Conservation (phyloP, 805 yeast genomes). For the Saccharomycopsis sp. region DNA sequence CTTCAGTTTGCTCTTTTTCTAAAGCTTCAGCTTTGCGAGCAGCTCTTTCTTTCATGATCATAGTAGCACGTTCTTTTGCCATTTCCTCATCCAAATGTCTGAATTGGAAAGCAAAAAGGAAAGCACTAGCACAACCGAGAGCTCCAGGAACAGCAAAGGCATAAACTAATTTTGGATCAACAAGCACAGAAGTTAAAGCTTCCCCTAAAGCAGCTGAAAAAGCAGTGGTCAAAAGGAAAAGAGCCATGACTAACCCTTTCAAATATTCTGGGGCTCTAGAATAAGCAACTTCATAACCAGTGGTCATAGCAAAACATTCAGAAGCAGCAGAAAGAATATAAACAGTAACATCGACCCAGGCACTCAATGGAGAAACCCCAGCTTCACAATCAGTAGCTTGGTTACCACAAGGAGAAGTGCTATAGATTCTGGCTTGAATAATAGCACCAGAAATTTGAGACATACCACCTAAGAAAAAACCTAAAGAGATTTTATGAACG, state of each 20-base stretch:
- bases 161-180: slow-evolving; percentile 32
- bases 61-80: slow-evolving; percentile 24
- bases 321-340: slow-evolving; percentile 36
- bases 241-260: slow-evolving; percentile 41
- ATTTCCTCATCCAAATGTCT: slow-evolving; percentile 32
- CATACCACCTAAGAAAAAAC: slow-evolving; percentile 36
- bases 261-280: slow-evolving; percentile 39
- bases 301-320: slow-evolving; percentile 41
- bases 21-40: neutral
- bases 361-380: slow-evolving; percentile 22
- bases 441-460: slow-evolving; percentile 42
- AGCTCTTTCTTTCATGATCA: neutral
- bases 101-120: slow-evolving; percentile 26
- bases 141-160: slow-evolving; percentile 32
- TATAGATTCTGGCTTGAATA: slow-evolving; percentile 37
- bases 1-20: no score
- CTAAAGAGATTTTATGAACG: slow-evolving; percentile 34
- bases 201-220: slow-evolving; percentile 20
- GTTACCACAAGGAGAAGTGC: slow-evolving; percentile 42
- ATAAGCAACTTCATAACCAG: slow-evolving; percentile 46
- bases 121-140: slow-evolving; percentile 26
- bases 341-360: slow-evolving; percentile 25
- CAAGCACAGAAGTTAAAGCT: slow-evolving; percentile 32
- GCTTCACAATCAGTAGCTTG: slow-evolving; percentile 23
- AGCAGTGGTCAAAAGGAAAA: slow-evolving; percentile 20